These are phyloP conservation scores for Rubia peregrina DNA, from an alignment of 305 asterid genomes.

Conservation along the genomic window DNA sequence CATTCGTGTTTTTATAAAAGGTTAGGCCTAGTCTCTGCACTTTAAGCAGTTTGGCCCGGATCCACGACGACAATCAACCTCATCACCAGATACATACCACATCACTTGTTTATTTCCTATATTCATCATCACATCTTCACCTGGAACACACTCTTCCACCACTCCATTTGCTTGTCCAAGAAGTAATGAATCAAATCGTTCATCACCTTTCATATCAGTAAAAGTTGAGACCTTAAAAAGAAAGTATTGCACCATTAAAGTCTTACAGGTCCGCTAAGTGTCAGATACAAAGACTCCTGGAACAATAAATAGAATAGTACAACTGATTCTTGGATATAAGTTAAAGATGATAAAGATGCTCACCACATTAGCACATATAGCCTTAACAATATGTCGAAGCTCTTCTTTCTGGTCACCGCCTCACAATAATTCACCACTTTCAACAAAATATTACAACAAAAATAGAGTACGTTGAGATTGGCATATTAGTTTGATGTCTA, in stretches of 20 bases:
- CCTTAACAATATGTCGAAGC: conserved; percentile 94
- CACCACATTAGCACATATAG: conserved; percentile 93
- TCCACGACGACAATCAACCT: too few relatives aligned
- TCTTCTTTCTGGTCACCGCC: conserved; percentile 97
- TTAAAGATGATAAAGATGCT: conserved; percentile 7
- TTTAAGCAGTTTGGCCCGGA: too few relatives aligned
- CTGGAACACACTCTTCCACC: conserved; percentile 90
- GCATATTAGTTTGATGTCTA: neutral
- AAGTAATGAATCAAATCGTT: conserved; percentile 82
- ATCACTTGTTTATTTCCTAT: conserved; percentile 77
- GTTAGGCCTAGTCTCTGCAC: too few relatives aligned
- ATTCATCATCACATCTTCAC: conserved; percentile 87
- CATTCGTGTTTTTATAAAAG: too few relatives aligned
- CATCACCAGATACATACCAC: conserved; percentile 42
- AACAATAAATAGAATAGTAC: neutral
- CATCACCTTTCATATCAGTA: conserved; percentile 99
- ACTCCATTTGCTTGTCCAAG: conserved; percentile 95
- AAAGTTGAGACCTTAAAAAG: conserved; percentile 71
- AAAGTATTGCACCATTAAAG: neutral
- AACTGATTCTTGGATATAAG: conserved; percentile 8
- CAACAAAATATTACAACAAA: conserved; percentile 83
- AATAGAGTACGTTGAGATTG: neutral
- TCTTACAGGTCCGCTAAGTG: neutral
- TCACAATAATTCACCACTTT: conserved; percentile 95
- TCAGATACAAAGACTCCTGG: neutral